Base-by-base conservation (phyloP, 306 rosid species). In the Rosa persica region DNA sequence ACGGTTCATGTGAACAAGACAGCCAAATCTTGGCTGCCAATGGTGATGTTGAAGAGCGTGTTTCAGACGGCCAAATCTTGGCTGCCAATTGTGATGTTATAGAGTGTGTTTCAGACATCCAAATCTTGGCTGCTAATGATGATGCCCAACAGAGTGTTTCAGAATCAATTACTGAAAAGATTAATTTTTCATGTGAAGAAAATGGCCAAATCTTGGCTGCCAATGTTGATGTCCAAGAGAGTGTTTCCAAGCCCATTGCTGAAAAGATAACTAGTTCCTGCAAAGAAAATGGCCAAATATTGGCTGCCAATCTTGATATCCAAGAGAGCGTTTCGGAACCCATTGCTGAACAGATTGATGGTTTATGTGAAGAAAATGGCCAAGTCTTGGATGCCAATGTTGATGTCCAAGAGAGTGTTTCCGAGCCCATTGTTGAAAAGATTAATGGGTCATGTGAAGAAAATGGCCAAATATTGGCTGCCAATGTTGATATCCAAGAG, bases 321-420 rank as follows among this genome's bases (percentile, higher is more conserved):
- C 40, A 27, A 30, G 39, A 30, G 2, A 12, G n/a, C 4, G 4
- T 34, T 62, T 30, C 10, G 0, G 42, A 27, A 3, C 68, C 17
- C 68, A 15, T 12, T 27, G 8, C 67, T 12, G 40, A 12, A 30
- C 15, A 27, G 20, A 13, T 13, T 27, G 2, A 61, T 61, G 68
- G 68, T 7, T 12, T 38, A 30, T 62, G 68, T 15, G 68, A 62
- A 25, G 42, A 62, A 62, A 62, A 62, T 62, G 67, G 67, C 62
- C 62, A 55, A 55, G 6, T 8, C 12, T 22, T 0, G 64, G 34
- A 36, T 23, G 36, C 16, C 36, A 58, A 4, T 5, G 9, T 27
- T 27, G 40, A 61, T 61, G 39, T 27, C 40, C 39, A 25, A 13
- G 67, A 27, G 16, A 58, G 27, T 25, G 6, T 4, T 23, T 23